Evolutionary conservation across 805 yeast genomes (phyloP), one percentile per base, ranked within the genome.

Genomic region (Candida morakotiae): DNA sequence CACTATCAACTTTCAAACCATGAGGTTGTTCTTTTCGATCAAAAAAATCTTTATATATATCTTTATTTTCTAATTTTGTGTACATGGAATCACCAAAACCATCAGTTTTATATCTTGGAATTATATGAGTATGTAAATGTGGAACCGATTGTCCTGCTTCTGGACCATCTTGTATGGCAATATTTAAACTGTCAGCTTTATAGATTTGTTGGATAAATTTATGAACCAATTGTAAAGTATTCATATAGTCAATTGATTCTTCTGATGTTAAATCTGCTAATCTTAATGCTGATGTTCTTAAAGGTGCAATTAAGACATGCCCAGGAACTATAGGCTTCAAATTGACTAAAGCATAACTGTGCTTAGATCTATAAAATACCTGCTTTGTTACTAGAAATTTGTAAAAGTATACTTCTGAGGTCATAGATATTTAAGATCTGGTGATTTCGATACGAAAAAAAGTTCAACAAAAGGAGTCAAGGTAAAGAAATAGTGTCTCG

Each of bases 131-230:
- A 58, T 93, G 98, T 20, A 91, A 71, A 60, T 93, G 98, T 4
- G 97, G 95, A 2, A 93, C 81, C n/a, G 89, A 77, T 56, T 93
- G 98, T 3, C 98, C 98, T 1, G 97, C 91, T 34, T 87, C 87
- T 0, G 88, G 85, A 0, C 98, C 98, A 56, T 93, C 99, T 57
- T 93, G 99, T 41, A 94, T 87, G 9, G 97, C 91, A 27, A 93
- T 73, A 54, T 94, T 94, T 42, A 88, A 53, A 1, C 95, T 70
- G 48, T 89, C 94, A 2, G 96, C 95, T 24, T 79, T 71, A 56
- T 81, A 93, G 9, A 71, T 64, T 40, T 69, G 52, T 45, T 73
- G 80, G 11, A 93, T 79, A 44, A 88, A 83, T 37, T 64, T 61
- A 43, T 87, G 81, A 0, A 93, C 71, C 32, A 73, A 52, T 47